Conservation (phyloP, 2,329 filamentous ascomycete genomes). For the Chaetomiaceae sp. region DNA sequence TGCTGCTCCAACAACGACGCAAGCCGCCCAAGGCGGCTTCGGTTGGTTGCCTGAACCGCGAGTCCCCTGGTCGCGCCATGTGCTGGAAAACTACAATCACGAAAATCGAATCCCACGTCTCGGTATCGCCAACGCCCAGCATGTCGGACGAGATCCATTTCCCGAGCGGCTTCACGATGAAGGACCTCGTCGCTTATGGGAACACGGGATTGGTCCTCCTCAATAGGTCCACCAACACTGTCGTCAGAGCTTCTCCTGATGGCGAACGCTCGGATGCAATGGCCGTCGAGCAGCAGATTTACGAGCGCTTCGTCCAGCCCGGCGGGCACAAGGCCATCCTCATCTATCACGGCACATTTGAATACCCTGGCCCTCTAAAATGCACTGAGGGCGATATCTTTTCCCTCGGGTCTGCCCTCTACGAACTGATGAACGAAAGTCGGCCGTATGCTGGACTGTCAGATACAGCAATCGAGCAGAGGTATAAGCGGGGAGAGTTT, state of each 20-base stretch:
- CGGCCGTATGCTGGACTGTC: neutral
- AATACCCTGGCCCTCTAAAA: neutral
- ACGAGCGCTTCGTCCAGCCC: conserved; percentile 4
- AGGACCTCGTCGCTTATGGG: neutral
- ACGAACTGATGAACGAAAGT: conserved; percentile 4
- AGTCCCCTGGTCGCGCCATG: too few species aligned
- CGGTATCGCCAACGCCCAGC: too few species aligned
- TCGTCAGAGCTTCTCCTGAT: neutral
- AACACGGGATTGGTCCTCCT: neutral
- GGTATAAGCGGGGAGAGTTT: neutral
- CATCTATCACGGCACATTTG: too few species aligned
- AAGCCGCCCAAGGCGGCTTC: too few species aligned
- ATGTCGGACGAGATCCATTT: neutral
- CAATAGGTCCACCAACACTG: neutral
- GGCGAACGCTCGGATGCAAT: neutral
- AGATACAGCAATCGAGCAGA: neutral
- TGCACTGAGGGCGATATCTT: conserved; percentile 2
- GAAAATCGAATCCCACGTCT: too few species aligned
- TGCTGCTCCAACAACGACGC: too few species aligned
- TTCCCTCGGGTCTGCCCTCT: neutral
- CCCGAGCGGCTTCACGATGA: neutral
- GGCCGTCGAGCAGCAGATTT: neutral
- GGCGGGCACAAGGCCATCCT: neutral
- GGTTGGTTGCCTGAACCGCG: too few species aligned
- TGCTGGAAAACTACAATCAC: too few species aligned